Evolutionary conservation across 495 filamentous ascomycete genomes (phyloP), one percentile per base, ranked within the genome.

Genomic region (Cudoniella acicularis): DNA sequence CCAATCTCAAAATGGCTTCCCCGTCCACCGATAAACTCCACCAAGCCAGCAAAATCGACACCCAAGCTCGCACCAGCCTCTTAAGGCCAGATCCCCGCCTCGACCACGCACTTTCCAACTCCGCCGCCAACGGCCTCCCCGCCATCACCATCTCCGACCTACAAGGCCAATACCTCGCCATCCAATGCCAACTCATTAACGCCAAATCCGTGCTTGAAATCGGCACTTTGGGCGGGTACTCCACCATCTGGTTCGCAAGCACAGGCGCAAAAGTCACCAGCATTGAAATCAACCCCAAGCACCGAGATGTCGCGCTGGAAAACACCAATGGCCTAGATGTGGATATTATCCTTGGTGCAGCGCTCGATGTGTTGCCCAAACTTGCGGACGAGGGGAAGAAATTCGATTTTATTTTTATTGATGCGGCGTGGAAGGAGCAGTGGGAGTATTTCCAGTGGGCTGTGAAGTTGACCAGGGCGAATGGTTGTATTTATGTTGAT

Each of bases 381-480:
- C 66, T 83, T 11, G 64, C 48, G 9, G 58, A 66, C 26, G 77
- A 77, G 54, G 69, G 75, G n/a, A 60, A 57, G 40, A 57, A 57
- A 52, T 79, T 82, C 58, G 78, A 77, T 46, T 75, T 82, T 52
- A 64, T 77, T 0, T 82, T 82, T 40, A 76, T 83, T 50, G 79
- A 81, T 69, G 79, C 79, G 8, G 77, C 74, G 26, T 76, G 72
- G 69, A 64, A 61, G n/a, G 74, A 80, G 52, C 74, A 79, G 56
- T 75, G 66, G 65, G 66, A 72, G 42, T 79, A 82, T 40, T 80
- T 82, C 54, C 61, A 77, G 18, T 63, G 72, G 69, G 76, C 75
- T 10, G 71, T 73, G 13, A 71, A 69, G 43, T 64, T 78, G 62
- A 67, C n/a, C n/a, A n/a, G n/a, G n/a, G n/a, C n/a, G n/a, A n/a